Evolutionary conservation across 495 filamentous ascomycete species (phyloP), one percentile per base, ranked within the genome.

Genomic region (Aspergillus avenaceus): DNA sequence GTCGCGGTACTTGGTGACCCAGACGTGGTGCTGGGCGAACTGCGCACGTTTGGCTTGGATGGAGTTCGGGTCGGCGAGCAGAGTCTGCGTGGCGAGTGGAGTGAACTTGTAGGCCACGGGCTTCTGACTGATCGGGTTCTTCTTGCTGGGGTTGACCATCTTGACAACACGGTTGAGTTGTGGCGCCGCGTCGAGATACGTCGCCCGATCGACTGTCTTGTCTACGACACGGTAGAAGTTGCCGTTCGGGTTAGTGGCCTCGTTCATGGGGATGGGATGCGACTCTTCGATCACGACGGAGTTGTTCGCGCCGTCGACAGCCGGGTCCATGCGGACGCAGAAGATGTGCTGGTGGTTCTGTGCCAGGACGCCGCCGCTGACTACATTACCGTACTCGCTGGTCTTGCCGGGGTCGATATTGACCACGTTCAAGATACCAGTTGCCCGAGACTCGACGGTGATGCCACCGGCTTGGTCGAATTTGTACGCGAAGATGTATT

Each of bases 271-370:
- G 62, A 91, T 83, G 0, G 86, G 70, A 55, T 87, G 79, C 0
- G 86, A 81, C 61, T 92, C 88, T 41, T 90, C 86, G 54, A 84
- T 80, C 18, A 84, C 76, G 4, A 91, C 72, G 4, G 83, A 78
- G 64, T 91, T 92, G 46, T 75, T 67, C 41, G 79, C 77, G 0
- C 91, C 91, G 41, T 90, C 91, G 40, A 96, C 73, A 25, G 83
- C 80, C 3, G 92, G 91, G 62, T 97, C 91, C 5, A 97, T 80
- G 18, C 91, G 88, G 0, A 96, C 84, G 31, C 84, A 88, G 72
- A 97, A 95, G 54, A 96, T 87, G 66, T 97, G 91, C 64, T 97
- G 91, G 59, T 97, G 91, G 57, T 87, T 82, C 57, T 84, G 75
- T 8, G 79, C 90, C 6, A 96, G 76, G 2, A 91, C 90, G 1